A percentile compares a stretch with the other conserved stretches of the same genome.
phyloP scores from a whole-genome alignment of 306 rosid genomes.

The Erythrophleum fordii region DNA sequence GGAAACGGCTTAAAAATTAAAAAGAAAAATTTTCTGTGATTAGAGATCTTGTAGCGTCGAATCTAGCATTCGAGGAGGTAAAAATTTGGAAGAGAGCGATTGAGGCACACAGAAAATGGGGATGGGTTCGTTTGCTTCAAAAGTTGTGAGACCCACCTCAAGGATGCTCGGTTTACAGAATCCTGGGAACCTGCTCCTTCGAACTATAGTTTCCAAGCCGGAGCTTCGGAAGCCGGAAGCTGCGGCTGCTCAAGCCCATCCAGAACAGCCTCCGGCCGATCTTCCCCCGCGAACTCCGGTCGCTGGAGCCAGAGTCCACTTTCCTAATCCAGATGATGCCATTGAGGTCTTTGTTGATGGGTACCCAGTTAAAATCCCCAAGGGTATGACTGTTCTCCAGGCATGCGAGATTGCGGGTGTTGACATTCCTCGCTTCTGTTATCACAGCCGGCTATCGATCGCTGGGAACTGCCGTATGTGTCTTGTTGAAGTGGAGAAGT shows the following conservation, averaged over 20 bases:
- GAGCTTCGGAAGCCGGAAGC: constrained; percentile 76
- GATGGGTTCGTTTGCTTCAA: constrained; percentile 71
- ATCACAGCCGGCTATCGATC: constrained; percentile 86
- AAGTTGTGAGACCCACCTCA: constrained; percentile 69
- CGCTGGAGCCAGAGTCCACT: constrained; percentile 79
- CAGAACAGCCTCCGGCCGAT: constrained; percentile 50
- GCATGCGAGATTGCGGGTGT: constrained; percentile 97
- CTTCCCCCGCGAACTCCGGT: constrained; percentile 70
- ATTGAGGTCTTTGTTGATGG: constrained; percentile 96
- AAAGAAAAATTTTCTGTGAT: background rate
- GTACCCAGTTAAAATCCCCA: constrained; percentile 87
- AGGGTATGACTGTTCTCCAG: constrained; percentile 92
- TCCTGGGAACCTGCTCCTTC: constrained; percentile 52
- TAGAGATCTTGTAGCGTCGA: background rate
- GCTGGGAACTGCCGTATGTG: constrained; percentile 99
- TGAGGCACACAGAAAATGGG: background rate
- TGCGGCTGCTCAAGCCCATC: constrained; percentile 60
- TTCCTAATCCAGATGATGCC: constrained; percentile 82
- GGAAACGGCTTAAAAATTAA: background rate
- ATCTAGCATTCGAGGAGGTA: background rate
- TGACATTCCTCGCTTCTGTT: constrained; percentile 92
- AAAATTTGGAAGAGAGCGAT: background rate
- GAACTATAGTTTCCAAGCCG: constrained; percentile 74
- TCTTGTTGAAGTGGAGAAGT: constrained; percentile 98
- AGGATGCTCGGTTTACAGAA: constrained; percentile 58